Base-by-base conservation (phyloP, 192 early-diverging fungal genomes). In the Podila epicladia region DNA sequence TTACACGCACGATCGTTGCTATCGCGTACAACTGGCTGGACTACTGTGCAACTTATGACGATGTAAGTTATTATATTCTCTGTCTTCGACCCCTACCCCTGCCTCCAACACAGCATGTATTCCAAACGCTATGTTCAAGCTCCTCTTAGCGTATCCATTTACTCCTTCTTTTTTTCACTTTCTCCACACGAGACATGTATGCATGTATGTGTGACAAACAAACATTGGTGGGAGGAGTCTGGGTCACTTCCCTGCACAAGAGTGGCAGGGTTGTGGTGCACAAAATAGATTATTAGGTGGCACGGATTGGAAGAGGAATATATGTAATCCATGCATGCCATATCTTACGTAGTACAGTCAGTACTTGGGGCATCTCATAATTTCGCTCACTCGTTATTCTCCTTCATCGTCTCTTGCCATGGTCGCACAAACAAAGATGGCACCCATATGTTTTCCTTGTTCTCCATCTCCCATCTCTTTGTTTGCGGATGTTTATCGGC, bases 31-130 rank as follows among this genome's bases (percentile, higher is more conserved):
- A 80, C 62, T 80, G 77, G 77, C 58, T 80, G 1, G 51, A 73
- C 45, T 20, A 73, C 31, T 80, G 77, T 67, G 71, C 77, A 6
- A 80, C 77, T 9, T 80, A 53, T 63, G 77, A 80, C 67, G 77
- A 73, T 35, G 77, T 73, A 80, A 73, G 77, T 80, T 17, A 15
- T 32, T 7, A 49, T 12, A 24, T 38, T 19, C 29, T 20, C 17
- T 53, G 12, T 53, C 9, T 53, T 11, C n/a, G n/a, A 60, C 6
- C 3, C 12, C 22, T 59, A 22, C n/a, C 58, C 26, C 29, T 2
- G 5, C 24, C 26, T 13, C 58, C 58, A 15, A 31, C 58, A 60
- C 58, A 17, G 9, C 29, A 24, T 5, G 0, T 53, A 8, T 11
- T 53, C n/a, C 50, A 17, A n/a, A 53, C 50, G 5, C 11, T 0